phyloP scores from a whole-genome alignment of 164 flowering plant species.

The Chloranthus sessilifolius region DNA sequence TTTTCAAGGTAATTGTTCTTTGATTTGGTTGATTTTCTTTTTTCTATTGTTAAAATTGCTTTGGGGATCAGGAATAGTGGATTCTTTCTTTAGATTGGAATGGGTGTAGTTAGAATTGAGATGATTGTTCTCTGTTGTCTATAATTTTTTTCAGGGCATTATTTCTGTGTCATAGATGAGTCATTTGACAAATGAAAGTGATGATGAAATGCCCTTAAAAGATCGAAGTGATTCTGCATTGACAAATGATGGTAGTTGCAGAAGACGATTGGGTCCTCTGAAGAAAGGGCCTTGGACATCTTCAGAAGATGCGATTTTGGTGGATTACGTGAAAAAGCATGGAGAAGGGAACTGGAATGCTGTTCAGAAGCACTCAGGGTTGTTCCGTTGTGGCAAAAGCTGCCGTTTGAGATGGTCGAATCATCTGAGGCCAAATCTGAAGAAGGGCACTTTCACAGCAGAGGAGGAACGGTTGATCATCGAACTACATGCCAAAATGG shows the following conservation, averaged over 20 bases:
- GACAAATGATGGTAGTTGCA: constrained; percentile 34
- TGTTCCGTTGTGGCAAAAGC: constrained; percentile 77
- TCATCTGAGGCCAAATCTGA: constrained; percentile 74
- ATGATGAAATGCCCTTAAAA: constrained; percentile 29
- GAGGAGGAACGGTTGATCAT: constrained; percentile 63
- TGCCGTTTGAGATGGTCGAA: constrained; percentile 83
- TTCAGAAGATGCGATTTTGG: constrained; percentile 71
- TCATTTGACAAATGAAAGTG: constrained; percentile 36
- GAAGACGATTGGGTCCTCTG: constrained; percentile 34
- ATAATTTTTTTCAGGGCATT: too few relatives aligned
- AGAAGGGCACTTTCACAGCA: constrained; percentile 65
- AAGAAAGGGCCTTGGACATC: constrained; percentile 90
- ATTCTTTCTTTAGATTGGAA: too few relatives aligned
- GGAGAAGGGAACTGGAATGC: too few relatives aligned
- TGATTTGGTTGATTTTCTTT: too few relatives aligned
- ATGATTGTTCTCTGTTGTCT: too few relatives aligned
- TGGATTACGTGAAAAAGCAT: constrained; percentile 69
- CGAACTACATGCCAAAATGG: constrained; percentile 78
- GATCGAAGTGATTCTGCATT: constrained; percentile 35
- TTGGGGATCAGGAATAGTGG: too few relatives aligned
- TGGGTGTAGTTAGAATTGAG: too few relatives aligned
- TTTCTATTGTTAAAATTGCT: too few relatives aligned
- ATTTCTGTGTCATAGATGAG: too few relatives aligned
- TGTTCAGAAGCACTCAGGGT: constrained; percentile 70
- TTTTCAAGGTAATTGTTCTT: too few relatives aligned